Base-by-base conservation (phyloP, 768 basidiomycete genomes). In the Mycena vitilis region DNA sequence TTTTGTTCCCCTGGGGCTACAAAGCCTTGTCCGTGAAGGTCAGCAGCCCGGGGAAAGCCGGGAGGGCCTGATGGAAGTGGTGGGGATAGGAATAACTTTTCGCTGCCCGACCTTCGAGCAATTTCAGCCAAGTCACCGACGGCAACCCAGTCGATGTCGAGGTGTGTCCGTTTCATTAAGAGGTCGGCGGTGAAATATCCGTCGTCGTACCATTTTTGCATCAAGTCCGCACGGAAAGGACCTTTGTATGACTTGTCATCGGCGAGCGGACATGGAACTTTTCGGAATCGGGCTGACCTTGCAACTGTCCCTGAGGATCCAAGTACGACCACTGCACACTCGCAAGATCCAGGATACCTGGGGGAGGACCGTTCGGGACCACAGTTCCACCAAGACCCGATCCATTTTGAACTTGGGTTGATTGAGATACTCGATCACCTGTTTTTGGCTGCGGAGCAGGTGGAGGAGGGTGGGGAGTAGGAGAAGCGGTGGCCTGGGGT, bases 121-220 rank as follows among this genome's bases (percentile, higher is more conserved):
- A 68, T 51, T 16, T 72, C 60, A 15, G 85, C 81, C 60, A 93
- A 81, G 55, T 86, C 87, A 60, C 85, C 87, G 10, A 94, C 88
- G 55, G 90, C 81, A 58, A 82, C 86, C 91, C 91, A 95, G 15
- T 89, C 86, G 15, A 75, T 73, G 75, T 95, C 93, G 59, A 92
- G 70, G 69, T 87, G 84, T n/a, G 87, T 88, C 53, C 95, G 89
- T 76, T 92, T 94, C 88, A 96, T 91, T 40, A 93, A 88, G 30
- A 98, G 85, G 69, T 94, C 91, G 34, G 89, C 82, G 11, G 88
- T 83, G 75, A 98, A 98, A 79, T 96, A 98, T 18, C 94, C 93
- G 73, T 92, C 93, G 58, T 94, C 89, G 76, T 90, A 91, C 96
- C 96, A 98, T 75, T 94, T 94, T 81, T 97, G 95, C 96, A 98